A percentile compares a stretch with the other conserved stretches of the same genome.
Evolutionary conservation across 176 grass and related monocot genomes (phyloP).

Genomic region (Bonia amplexicaulis): DNA sequence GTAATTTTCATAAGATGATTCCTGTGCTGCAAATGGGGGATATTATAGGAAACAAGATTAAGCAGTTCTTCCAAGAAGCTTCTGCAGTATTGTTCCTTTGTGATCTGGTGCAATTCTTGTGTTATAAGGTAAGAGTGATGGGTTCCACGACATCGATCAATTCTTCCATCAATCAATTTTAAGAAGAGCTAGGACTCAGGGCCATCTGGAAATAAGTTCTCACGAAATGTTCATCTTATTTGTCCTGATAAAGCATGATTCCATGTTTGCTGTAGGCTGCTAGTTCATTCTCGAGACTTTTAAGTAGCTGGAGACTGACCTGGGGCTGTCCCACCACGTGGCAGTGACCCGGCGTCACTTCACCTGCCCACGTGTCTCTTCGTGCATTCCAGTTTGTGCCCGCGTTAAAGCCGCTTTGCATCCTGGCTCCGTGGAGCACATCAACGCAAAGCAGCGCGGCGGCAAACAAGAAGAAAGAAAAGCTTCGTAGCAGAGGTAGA

Average conservation of each 20-base stretch:
- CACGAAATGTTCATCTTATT: neutral
- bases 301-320: neutral
- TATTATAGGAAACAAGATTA: conserved; percentile 9
- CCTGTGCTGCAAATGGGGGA: neutral
- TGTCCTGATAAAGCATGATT: neutral
- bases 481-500: neutral
- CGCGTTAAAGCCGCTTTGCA: conserved; percentile 11
- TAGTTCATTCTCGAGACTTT: neutral
- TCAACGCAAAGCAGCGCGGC: neutral
- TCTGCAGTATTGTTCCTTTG: neutral
- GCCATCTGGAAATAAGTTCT: neutral
- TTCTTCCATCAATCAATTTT: neutral
- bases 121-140: neutral
- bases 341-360: neutral
- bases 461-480: neutral
- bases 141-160: neutral
- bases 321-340: neutral
- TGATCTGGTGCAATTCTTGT: neutral
- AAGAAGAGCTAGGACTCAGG: neutral
- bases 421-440: neutral
- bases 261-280: neutral
- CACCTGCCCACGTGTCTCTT: neutral
- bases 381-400: neutral
- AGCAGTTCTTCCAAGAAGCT: neutral
- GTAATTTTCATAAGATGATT: neutral